Evolutionary conservation across 2,329 filamentous ascomycete genomes (phyloP).

Genomic region (Colletotrichum sp.): DNA sequence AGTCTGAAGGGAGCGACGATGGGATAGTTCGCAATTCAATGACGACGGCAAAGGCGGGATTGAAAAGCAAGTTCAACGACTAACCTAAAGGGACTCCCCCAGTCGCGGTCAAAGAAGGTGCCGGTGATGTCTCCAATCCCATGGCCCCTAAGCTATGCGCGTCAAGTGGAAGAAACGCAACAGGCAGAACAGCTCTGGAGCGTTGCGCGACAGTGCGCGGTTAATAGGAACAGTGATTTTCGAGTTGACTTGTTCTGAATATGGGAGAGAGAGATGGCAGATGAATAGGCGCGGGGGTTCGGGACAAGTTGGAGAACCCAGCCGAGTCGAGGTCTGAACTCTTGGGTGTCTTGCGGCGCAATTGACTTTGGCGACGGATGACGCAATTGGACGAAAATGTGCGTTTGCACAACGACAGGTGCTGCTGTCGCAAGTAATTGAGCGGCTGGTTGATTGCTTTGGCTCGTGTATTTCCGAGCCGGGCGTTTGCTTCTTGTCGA

Average conservation of each 20-base stretch:
- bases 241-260: background rate
- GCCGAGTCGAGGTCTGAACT: background rate
- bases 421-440: background rate
- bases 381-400: background rate
- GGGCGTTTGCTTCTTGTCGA: background rate
- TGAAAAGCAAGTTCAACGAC: background rate
- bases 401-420: background rate
- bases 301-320: background rate
- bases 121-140: conserved; percentile 18
- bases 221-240: background rate
- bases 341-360: background rate
- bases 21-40: background rate
- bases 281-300: background rate
- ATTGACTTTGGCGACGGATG: background rate
- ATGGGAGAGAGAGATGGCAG: background rate
- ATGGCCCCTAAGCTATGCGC: conserved; percentile 17
- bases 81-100: conserved; percentile 20
- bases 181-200: conserved; percentile 1
- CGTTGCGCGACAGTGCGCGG: background rate
- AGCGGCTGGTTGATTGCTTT: background rate
- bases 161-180: background rate
- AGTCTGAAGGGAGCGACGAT: background rate
- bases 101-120: conserved; percentile 6
- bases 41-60: background rate
- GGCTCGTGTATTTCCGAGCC: background rate